Evolutionary conservation across 2,329 filamentous ascomycete species (phyloP), one percentile per base, ranked within the genome.

Genomic region (Chalaropsis ovoidea): DNA sequence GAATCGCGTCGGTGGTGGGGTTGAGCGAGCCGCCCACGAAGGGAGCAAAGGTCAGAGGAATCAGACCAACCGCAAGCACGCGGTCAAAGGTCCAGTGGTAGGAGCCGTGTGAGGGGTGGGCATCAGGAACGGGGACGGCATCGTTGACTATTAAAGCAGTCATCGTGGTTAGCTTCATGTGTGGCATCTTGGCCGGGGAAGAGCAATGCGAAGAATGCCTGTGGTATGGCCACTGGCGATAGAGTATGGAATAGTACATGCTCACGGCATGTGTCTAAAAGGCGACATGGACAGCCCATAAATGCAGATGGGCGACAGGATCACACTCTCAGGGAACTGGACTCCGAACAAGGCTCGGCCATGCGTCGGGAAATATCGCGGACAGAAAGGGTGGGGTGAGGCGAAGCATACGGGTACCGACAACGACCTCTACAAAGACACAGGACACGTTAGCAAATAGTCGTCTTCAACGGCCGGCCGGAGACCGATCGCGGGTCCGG

Each of bases 51-150:
- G 88, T 90, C 70, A 99, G 81, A 62, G 94, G 95, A 68, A 99
- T 80, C 68, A 99, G 84, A 65, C 85, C 88, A 66, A 84, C 87
- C 66, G 90, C 87, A 71, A 97, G 79, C 66, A 90, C 75, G 74
- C 90, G 91, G 82, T 99, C 94, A 73, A 96, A 96, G 68, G 88
- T 89, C 94, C 94, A 99, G 83, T 99, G 94, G 81, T 97, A 99
- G 77, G 89, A 95, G 72, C 94, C 94, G 79, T 99, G 90, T 65
- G 85, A 80, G 52, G 93, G 86, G 71, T 82, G 84, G 64, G 89
- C 78, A 24, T 83, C 74, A 58, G 91, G 92, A 27, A 96, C 77
- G 47, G 84, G 84, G 41, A 84, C 88, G 65, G 94, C 84, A 73
- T 97, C 92, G 78, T 99, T 99, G 74, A 92, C 90, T 88, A 72